Conservation (phyloP, 192 early-diverging fungal genomes). For the Rhizoclosmatium globosum region DNA sequence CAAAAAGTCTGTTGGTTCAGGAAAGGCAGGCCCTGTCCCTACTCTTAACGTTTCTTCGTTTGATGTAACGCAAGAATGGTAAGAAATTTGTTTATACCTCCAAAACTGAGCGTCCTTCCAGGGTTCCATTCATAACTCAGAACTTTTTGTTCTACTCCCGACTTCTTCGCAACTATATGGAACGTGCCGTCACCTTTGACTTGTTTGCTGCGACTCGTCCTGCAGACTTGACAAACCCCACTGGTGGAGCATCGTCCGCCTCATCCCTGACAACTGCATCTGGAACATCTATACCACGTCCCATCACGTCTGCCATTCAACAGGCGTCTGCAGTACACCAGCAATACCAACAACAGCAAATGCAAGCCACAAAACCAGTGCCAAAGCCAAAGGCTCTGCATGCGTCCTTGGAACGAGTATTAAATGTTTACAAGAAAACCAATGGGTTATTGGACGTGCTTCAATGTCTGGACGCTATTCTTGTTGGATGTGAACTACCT, state of each 20-base stretch:
- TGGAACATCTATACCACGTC: neutral
- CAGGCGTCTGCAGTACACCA: neutral
- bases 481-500: conserved; percentile 7
- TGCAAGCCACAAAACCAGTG: neutral
- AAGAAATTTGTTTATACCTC: neutral
- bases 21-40: neutral
- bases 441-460: conserved; percentile 13
- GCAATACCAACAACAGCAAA: neutral
- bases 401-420: neutral
- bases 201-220: conserved; percentile 38
- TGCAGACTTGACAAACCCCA: conserved; percentile 3
- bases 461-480: neutral
- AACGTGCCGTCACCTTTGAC: conserved; percentile 39
- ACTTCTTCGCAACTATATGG: conserved; percentile 38
- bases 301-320: neutral
- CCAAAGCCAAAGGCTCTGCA: neutral
- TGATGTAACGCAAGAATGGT: conserved; percentile 16
- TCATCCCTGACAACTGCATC: neutral
- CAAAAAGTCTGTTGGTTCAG: conserved; percentile 1
- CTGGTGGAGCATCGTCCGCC: neutral
- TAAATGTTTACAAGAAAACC: neutral
- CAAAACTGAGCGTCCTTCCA: neutral
- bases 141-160: conserved; percentile 53
- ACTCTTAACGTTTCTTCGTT: conserved; percentile 10
- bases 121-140: conserved; percentile 44